Conservation (phyloP, 352 stramenopile species). For the Phytophthora tubulina region DNA sequence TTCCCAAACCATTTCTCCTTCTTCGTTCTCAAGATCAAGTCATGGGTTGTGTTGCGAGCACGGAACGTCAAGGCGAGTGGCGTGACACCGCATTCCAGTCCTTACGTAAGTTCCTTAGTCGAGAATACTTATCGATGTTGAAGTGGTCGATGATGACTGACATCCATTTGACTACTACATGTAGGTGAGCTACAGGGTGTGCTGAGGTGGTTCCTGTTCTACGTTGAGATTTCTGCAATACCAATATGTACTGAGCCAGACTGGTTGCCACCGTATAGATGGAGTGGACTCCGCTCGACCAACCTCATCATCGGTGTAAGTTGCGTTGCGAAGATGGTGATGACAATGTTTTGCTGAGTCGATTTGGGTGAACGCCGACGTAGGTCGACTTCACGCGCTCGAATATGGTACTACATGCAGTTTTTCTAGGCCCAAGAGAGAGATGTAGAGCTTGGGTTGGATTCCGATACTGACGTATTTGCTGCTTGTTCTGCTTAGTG, state of each 20-base stretch:
- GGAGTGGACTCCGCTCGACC: constrained; percentile 67
- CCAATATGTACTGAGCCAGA: background rate
- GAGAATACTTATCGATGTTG: background rate
- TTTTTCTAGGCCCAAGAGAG: background rate
- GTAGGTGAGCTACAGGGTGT: constrained; percentile 73
- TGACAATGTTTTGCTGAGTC: constrained; percentile 22
- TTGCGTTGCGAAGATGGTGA: constrained; percentile 3
- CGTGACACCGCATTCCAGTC: constrained; percentile 8
- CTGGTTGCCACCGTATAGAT: constrained; percentile 25
- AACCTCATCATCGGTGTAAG: constrained; percentile 78
- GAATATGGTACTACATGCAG: constrained; percentile 56
- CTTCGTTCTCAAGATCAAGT: background rate
- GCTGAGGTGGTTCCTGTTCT: constrained; percentile 42
- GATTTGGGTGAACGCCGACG: background rate
- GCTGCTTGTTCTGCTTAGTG: constrained; percentile 46
- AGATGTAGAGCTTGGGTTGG: background rate
- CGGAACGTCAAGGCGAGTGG: constrained; percentile 10
- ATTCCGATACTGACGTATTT: constrained; percentile 1
- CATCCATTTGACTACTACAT: constrained; percentile 14
- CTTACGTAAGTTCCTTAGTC: background rate
- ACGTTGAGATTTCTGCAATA: too few species aligned
- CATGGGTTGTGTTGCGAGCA: constrained; percentile 49
- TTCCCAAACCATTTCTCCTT: constrained; percentile 22
- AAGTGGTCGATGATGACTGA: constrained; percentile 9
- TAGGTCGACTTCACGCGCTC: constrained; percentile 85